A percentile compares a stretch with the other conserved stretches of the same genome.
These are phyloP conservation scores for Obelidium mucronatum DNA, from an alignment of 192 early-diverging fungal genomes.

Conservation along the genomic window DNA sequence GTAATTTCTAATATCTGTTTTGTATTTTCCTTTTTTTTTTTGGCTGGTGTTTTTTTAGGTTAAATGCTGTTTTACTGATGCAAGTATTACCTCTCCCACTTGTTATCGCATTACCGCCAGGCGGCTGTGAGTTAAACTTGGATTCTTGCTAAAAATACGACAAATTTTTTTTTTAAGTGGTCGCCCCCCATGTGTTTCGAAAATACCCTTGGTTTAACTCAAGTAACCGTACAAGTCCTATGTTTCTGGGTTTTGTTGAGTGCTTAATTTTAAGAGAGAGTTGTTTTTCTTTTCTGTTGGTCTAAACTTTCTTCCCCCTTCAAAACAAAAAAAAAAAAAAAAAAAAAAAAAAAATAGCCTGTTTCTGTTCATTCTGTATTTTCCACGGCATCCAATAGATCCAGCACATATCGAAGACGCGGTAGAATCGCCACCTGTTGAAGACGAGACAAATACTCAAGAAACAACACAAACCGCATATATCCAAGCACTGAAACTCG, in stretches of 20 bases:
- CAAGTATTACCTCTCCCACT: no score
- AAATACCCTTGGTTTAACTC: conserved; percentile 58
- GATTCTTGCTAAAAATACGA: no score
- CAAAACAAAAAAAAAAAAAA: no score
- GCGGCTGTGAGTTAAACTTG: no score
- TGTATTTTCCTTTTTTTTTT: no score
- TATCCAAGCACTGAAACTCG: not conserved
- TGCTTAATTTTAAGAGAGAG: no score
- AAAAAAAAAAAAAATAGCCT: not conserved
- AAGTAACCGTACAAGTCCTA: conserved; percentile 40
- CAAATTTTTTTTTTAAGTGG: conserved; percentile 69
- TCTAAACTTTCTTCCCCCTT: not conserved
- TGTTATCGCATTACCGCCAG: no score
- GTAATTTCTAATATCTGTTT: no score
- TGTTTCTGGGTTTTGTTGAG: conserved; percentile 50
- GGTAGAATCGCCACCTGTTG: not conserved
- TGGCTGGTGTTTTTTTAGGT: not conserved
- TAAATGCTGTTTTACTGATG: conserved; percentile 30
- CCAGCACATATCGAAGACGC: no score
- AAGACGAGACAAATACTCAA: not conserved
- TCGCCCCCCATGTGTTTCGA: conserved; percentile 40
- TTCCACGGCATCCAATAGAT: not conserved
- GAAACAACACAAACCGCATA: not conserved
- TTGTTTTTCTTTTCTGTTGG: not conserved
- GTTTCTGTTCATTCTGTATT: conserved; percentile 25